A percentile compares a stretch with the other conserved stretches of the same genome.
These are phyloP conservation scores for Sarocladium kiliense DNA, from an alignment of 2,329 filamentous ascomycete species.

Conservation along the genomic window DNA sequence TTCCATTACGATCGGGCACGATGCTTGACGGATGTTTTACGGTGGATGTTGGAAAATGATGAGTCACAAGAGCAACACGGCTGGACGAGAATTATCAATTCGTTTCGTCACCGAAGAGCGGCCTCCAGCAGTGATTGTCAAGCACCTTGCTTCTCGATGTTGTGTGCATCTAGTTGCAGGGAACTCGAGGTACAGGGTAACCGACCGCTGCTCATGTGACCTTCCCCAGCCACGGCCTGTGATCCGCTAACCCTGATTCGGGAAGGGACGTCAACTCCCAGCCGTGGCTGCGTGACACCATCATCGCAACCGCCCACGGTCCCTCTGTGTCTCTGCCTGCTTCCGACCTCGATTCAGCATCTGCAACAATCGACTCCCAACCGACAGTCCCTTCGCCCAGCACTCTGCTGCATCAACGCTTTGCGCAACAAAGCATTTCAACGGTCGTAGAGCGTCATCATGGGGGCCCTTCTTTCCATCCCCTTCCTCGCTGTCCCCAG, in stretches of 20 bases:
- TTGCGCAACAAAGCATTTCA: no score
- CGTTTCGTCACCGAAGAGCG: no score
- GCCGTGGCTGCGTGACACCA: neutral
- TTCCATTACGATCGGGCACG: no score
- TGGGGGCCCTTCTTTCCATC: conserved; percentile 89
- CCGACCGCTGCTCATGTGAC: neutral
- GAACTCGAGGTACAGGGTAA: neutral
- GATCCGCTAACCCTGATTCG: neutral
- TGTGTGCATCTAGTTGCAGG: no score
- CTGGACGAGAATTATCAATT: no score
- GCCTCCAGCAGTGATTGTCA: no score
- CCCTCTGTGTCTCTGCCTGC: no score
- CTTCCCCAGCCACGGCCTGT: neutral
- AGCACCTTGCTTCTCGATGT: no score
- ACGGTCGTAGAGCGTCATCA: conserved; percentile 31
- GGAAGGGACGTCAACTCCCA: conserved; percentile 8
- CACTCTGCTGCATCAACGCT: neutral
- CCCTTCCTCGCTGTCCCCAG: conserved; percentile 86
- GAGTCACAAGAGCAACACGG: no score
- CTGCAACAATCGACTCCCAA: neutral
- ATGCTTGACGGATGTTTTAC: no score
- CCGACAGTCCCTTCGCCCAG: neutral
- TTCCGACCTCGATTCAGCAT: neutral
- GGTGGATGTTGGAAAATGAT: no score
- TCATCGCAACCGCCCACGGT: neutral